These are phyloP conservation scores for Pyrenochaeta sp. DNA, from an alignment of 2,329 filamentous ascomycete genomes.

Conservation along the genomic window DNA sequence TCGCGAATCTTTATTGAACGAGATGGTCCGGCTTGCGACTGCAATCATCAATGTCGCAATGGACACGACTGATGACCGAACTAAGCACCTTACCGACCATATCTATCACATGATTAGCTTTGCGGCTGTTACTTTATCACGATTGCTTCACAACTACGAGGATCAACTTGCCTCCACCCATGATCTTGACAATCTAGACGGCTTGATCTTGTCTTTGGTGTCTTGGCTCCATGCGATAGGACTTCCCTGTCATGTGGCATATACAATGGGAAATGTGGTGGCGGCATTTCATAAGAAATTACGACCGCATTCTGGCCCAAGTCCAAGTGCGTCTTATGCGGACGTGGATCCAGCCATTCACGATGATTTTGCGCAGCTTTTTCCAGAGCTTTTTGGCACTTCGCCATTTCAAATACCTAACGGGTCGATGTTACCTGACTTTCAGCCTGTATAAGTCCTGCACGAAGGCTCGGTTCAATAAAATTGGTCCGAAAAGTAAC, in stretches of 20 bases:
- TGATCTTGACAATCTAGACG: constrained; percentile 45
- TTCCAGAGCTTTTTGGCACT: constrained; percentile 28
- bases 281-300: constrained; percentile 46
- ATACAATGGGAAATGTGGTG: constrained; percentile 52
- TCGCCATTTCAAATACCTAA: constrained; percentile 12
- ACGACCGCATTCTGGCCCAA: constrained; percentile 33
- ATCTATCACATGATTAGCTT: constrained; percentile 59
- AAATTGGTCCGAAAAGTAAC: too few relatives aligned
- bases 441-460: constrained; percentile 23
- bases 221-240: constrained; percentile 53
- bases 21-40: constrained; percentile 53
- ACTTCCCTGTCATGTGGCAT: constrained; percentile 52
- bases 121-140: constrained; percentile 49
- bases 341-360: constrained; percentile 25
- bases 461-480: too few relatives aligned
- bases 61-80: constrained; percentile 54
- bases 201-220: constrained; percentile 44
- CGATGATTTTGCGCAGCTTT: constrained; percentile 26
- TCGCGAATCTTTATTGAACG: constrained; percentile 46
- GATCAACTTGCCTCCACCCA: constrained; percentile 39
- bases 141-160: constrained; percentile 50
- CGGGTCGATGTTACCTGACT: constrained; percentile 24
- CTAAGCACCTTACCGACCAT: constrained; percentile 55
- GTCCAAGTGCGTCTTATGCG: constrained; percentile 20
- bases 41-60: constrained; percentile 53